Conservation (phyloP, 2,329 filamentous ascomycete species). For the Hortaea werneckii region DNA sequence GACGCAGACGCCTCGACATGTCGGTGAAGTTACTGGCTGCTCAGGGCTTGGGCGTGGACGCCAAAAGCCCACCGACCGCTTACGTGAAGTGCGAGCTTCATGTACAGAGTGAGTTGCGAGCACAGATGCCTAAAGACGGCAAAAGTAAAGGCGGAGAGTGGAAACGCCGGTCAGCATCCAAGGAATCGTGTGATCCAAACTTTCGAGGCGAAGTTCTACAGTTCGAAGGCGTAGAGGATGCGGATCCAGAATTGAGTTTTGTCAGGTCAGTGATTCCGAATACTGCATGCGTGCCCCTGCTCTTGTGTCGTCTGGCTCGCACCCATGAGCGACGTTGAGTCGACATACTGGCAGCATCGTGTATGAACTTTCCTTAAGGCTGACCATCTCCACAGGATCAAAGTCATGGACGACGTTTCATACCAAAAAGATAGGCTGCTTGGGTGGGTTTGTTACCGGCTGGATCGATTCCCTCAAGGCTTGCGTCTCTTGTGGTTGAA, state of each 20-base stretch:
- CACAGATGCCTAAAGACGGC: constrained; percentile 35
- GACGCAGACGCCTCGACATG: constrained; percentile 45
- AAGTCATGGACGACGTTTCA: constrained; percentile 78
- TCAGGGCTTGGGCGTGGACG: constrained; percentile 55
- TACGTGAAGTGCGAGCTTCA: constrained; percentile 73
- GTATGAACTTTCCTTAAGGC: too few species aligned
- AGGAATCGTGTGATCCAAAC: constrained; percentile 33
- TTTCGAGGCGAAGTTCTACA: constrained; percentile 35
- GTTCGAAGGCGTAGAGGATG: constrained; percentile 33
- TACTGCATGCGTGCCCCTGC: background rate
- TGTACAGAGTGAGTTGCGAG: constrained; percentile 47
- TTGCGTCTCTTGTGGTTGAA: constrained; percentile 69
- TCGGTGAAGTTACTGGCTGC: constrained; percentile 65
- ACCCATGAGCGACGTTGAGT: too few species aligned
- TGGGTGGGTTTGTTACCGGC: constrained; percentile 78
- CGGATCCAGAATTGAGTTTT: constrained; percentile 39
- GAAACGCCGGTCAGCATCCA: constrained; percentile 38
- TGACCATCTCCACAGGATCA: constrained; percentile 46
- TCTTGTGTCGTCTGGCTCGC: too few species aligned
- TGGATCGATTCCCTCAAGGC: constrained; percentile 68
- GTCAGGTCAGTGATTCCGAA: constrained; percentile 31
- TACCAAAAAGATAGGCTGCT: constrained; percentile 62
- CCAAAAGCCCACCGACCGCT: constrained; percentile 47
- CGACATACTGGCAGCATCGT: too few species aligned
- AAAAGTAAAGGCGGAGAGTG: constrained; percentile 44